Evolutionary conservation across 345 rosid genomes (phyloP), one percentile per base, ranked within the genome.

Genomic region (Gossypium turneri): DNA sequence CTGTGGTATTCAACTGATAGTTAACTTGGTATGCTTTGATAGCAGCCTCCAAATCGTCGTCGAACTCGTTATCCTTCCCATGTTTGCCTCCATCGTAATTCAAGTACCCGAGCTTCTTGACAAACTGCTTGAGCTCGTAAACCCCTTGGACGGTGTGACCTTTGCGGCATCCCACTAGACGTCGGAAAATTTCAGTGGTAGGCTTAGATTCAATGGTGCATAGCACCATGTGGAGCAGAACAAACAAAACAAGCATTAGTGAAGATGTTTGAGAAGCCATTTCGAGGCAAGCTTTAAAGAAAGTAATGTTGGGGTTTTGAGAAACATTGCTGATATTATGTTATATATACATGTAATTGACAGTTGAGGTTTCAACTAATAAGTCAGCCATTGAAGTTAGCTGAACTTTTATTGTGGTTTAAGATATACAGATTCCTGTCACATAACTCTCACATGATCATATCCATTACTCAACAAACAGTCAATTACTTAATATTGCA

Each of bases 21-120:
- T 67, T 63, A 3, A 17, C 57, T 67, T 66, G 84, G 77, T 73
- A 80, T 0, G 7, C 27, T 57, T 52, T 58, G 11, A 80, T 27
- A 1, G 80, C 83, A 2, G 61, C 11, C 67, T 83, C 66, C 27
- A 80, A 70, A 15, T 38, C 51, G 22, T 73, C 70, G 25, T 78
- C 72, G 2, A 79, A 78, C 50, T 2, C 56, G 11, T 75, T 60
- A 24, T 77, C 79, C n/a, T 27, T 12, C 5, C 22, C n/a, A 58
- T 67, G 56, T 25, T 41, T 19, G 16, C 24, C 1, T n/a, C 38
- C 24, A 20, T n/a, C 25, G 38, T 43, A 17, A 51, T 50, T 59
- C 77, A 67, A 51, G 65, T 79, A 79, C 2, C 81, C 78, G 1
- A 74, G 58, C 19, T 69, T 69, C 17, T 52, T 25, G 11, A 79